Percentiles rank a stretch among this genome's conserved stretches.
These are phyloP conservation scores for Viola odorata DNA, from an alignment of 345 rosid genomes.

Conservation along the genomic window DNA sequence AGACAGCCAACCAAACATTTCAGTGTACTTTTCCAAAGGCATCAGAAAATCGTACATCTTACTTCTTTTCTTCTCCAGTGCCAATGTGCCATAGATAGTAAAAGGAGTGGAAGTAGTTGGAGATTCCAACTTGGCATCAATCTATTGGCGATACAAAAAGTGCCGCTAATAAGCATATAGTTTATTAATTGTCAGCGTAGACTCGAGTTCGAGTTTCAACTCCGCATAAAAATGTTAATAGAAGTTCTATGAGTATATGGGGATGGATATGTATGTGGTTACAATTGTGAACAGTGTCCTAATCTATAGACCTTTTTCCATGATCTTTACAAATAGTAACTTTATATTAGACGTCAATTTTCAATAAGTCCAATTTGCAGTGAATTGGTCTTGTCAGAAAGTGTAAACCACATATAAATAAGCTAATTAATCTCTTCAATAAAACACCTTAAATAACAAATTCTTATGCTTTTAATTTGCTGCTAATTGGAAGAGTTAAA, in stretches of 20 bases:
- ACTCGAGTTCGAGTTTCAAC: too few relatives aligned
- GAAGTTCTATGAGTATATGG: background rate
- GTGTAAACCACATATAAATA: background rate
- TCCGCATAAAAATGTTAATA: too few relatives aligned
- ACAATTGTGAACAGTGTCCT: background rate
- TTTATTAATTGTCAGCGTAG: too few relatives aligned
- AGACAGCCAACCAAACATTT: too few relatives aligned
- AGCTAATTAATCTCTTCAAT: background rate
- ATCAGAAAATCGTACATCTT: too few relatives aligned
- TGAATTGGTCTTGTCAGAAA: conserved; percentile 1
- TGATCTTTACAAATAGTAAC: background rate
- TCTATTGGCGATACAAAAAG: too few relatives aligned
- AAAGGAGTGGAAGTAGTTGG: background rate
- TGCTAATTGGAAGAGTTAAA: background rate
- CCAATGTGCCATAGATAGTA: too few relatives aligned
- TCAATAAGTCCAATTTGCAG: background rate
- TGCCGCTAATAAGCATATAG: too few relatives aligned
- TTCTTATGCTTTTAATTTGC: too few relatives aligned
- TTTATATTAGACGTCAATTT: background rate
- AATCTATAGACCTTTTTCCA: background rate
- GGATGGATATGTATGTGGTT: background rate
- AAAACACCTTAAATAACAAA: too few relatives aligned
- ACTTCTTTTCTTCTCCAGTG: too few relatives aligned
- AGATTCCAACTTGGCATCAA: background rate
- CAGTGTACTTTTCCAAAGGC: too few relatives aligned